Conservation (phyloP, 495 filamentous ascomycete genomes). For the Chaetomium fimeti region DNA sequence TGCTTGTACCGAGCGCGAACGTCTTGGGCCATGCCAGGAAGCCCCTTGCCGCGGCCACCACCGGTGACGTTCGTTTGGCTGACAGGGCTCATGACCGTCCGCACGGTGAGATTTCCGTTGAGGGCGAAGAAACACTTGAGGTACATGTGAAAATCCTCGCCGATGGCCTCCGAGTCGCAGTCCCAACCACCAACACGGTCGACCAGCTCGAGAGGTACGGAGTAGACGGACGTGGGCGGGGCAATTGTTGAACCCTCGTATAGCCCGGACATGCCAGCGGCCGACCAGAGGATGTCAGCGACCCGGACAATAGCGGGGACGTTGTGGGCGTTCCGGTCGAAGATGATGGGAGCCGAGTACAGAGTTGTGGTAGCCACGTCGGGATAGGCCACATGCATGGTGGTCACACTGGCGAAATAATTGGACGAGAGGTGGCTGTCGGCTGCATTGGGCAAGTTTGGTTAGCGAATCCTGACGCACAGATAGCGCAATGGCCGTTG, state of each 20-base stretch:
- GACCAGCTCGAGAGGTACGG: conserved; percentile 59
- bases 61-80: conserved; percentile 67
- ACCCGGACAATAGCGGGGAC: conserved; percentile 65
- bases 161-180: conserved; percentile 63
- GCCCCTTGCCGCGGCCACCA: conserved; percentile 47
- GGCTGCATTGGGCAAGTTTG: conserved; percentile 45
- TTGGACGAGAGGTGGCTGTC: conserved; percentile 66
- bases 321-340: conserved; percentile 66
- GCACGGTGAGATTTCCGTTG: conserved; percentile 57
- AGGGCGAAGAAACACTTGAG: conserved; percentile 72
- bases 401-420: conserved; percentile 62
- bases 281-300: conserved; percentile 65
- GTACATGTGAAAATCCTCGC: conserved; percentile 73
- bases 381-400: conserved; percentile 54
- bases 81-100: conserved; percentile 58
- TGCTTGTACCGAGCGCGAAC: conserved; percentile 62
- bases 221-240: conserved; percentile 70
- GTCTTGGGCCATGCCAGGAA: conserved; percentile 52
- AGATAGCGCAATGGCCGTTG: not conserved
- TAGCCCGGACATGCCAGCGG: conserved; percentile 63
- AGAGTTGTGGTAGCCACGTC: conserved; percentile 57
- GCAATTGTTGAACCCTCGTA: conserved; percentile 58
- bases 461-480: conserved; percentile 35
- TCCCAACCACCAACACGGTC: conserved; percentile 67
- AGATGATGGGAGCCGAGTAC: conserved; percentile 68